phyloP scores from a whole-genome alignment of 345 rosid species.

The Pistacia integerrima region DNA sequence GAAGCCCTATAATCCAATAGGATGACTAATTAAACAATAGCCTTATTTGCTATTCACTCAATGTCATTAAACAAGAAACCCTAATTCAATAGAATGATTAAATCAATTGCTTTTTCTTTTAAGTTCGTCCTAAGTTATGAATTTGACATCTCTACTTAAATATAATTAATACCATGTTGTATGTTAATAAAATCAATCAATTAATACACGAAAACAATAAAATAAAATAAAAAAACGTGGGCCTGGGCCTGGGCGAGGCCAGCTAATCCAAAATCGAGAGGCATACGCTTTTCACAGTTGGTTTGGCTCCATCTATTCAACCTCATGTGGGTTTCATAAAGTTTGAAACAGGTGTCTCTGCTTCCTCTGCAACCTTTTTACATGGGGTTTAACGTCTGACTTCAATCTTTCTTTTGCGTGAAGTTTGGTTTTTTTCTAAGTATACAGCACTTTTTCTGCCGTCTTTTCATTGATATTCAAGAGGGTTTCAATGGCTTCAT shows the following conservation, averaged over 20 bases:
- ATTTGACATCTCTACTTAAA: no score
- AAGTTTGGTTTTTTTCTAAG: neutral
- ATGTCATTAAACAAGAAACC: no score
- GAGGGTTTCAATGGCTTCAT: conserved; percentile 40
- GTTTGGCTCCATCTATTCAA: neutral
- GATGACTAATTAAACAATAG: no score
- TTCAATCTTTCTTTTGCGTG: neutral
- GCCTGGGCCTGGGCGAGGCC: conserved; percentile 23
- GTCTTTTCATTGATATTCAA: neutral
- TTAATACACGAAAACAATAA: neutral
- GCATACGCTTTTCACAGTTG: neutral
- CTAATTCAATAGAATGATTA: no score
- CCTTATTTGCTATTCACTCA: no score
- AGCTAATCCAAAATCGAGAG: conserved; percentile 4
- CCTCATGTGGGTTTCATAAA: neutral
- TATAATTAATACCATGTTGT: no score
- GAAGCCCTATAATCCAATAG: no score
- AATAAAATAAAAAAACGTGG: neutral
- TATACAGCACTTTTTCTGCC: neutral
- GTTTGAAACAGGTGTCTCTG: neutral
- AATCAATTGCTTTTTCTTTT: no score
- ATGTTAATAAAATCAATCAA: no score
- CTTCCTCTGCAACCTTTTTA: neutral
- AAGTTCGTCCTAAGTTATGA: no score
- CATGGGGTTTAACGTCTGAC: conserved; percentile 22